phyloP scores from a whole-genome alignment of 2,329 filamentous ascomycete genomes.

The Ilyonectria mors-panacis region DNA sequence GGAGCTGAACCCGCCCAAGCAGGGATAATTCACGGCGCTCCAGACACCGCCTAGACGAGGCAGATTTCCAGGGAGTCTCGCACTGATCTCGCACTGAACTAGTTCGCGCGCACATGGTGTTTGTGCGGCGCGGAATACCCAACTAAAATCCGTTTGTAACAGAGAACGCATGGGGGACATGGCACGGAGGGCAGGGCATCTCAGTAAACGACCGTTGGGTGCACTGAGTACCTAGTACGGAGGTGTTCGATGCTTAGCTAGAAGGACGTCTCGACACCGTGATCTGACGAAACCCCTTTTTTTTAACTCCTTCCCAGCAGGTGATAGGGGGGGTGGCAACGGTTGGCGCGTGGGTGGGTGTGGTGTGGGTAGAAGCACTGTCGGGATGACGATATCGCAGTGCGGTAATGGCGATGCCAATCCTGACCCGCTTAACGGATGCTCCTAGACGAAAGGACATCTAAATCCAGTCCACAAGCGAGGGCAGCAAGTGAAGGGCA shows the following conservation, averaged over 20 bases:
- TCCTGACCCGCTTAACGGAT: constrained; percentile 18
- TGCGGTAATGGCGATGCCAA: constrained; percentile 32
- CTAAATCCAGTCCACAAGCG: background rate
- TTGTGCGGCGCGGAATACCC: constrained; percentile 3
- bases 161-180: background rate
- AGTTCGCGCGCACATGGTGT: constrained; percentile 8
- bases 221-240: too few relatives aligned
- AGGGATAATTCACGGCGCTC: constrained; percentile 1
- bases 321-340: constrained; percentile 6
- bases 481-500: background rate
- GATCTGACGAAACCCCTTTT: background rate
- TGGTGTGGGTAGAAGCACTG: constrained; percentile 26
- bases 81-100: background rate
- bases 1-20: constrained; percentile 19
- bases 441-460: background rate
- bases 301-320: constrained; percentile 5
- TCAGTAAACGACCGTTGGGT: too few relatives aligned
- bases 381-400: constrained; percentile 42
- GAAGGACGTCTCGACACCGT: background rate
- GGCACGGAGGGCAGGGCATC: background rate
- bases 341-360: constrained; percentile 25
- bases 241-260: background rate
- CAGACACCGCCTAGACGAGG: constrained; percentile 17
- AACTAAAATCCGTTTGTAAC: constrained; percentile 7
- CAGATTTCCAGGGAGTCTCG: constrained; percentile 24